Conservation (phyloP, 2,329 filamentous ascomycete genomes). For the Zymoseptoria ardabiliae region DNA sequence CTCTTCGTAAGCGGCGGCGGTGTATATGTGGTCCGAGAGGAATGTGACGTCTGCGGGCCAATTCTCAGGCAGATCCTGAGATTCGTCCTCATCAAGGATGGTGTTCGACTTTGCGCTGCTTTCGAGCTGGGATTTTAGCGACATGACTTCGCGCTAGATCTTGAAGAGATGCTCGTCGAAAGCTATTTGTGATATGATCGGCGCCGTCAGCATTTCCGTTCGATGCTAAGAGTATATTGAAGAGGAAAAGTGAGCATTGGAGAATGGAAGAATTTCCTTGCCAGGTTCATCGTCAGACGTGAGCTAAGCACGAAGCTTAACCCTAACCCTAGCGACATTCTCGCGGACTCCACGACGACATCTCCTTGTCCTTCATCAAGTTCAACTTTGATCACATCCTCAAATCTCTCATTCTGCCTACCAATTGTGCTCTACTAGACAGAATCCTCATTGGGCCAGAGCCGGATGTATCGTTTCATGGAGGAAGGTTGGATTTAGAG, state of each 20-base stretch:
- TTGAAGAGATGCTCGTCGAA: neutral
- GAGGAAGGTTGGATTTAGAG: too few species aligned
- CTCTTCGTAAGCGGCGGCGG: slow-evolving; percentile 18
- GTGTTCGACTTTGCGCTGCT: neutral
- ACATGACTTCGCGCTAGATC: neutral
- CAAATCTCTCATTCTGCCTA: too few species aligned
- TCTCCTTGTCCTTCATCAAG: too few species aligned
- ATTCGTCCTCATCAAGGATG: neutral
- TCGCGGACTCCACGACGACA: too few species aligned
- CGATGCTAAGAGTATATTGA: neutral
- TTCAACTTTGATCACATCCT: too few species aligned
- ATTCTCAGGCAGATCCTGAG: slow-evolving; percentile 15
- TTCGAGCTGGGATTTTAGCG: neutral
- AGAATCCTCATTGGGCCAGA: too few species aligned
- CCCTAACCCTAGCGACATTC: neutral
- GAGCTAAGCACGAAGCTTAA: neutral
- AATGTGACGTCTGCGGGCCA: slow-evolving; percentile 28
- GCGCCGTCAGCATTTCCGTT: neutral
- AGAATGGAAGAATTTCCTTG: neutral
- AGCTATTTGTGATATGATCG: neutral
- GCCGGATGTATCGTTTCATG: too few species aligned
- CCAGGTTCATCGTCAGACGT: neutral
- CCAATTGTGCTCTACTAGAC: too few species aligned
- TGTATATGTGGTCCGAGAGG: slow-evolving; percentile 26
- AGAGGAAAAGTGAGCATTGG: neutral